phyloP scores from a whole-genome alignment of 2,329 filamentous ascomycete genomes.

The Bipolaris cookei region DNA sequence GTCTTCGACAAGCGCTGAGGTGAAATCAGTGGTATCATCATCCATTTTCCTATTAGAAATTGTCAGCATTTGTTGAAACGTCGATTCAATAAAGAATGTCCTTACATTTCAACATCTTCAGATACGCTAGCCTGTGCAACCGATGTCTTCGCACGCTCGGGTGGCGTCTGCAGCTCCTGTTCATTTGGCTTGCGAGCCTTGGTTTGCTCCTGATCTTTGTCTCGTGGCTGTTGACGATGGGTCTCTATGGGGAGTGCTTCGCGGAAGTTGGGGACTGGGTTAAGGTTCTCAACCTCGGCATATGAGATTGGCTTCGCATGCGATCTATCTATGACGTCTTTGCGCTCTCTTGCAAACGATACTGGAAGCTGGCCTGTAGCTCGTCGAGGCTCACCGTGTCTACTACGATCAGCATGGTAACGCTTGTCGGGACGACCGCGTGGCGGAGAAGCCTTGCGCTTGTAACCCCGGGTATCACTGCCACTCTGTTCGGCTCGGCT shows the following conservation, averaged over 20 bases:
- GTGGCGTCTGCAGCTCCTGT: slow-evolving; percentile 14
- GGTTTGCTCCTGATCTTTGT: slow-evolving; percentile 5
- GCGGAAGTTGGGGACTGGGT: slow-evolving; percentile 41
- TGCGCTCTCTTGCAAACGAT: slow-evolving; percentile 17
- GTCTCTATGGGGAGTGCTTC: slow-evolving; percentile 18
- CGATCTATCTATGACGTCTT: slow-evolving; percentile 18
- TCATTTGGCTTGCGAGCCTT: slow-evolving; percentile 9
- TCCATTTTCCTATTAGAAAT: slow-evolving; percentile 19
- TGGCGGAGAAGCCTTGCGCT: slow-evolving; percentile 52
- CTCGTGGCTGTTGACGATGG: slow-evolving; percentile 9
- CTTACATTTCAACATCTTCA: slow-evolving; percentile 31
- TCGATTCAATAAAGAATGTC: neutral
- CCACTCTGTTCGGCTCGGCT: slow-evolving; percentile 29
- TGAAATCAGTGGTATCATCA: slow-evolving; percentile 29
- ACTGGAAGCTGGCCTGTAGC: slow-evolving; percentile 44
- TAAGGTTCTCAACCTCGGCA: slow-evolving; percentile 52
- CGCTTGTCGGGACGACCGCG: slow-evolving; percentile 63
- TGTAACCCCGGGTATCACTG: slow-evolving; percentile 44
- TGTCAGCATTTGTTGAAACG: slow-evolving; percentile 14
- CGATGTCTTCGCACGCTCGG: slow-evolving; percentile 4
- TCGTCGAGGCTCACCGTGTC: slow-evolving; percentile 66
- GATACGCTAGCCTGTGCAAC: slow-evolving; percentile 10
- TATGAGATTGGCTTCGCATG: slow-evolving; percentile 38
- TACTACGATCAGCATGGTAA: slow-evolving; percentile 44
- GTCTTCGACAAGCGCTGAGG: slow-evolving; percentile 29